Evolutionary conservation across 805 yeast species (phyloP).

Genomic region (Candida palmyrensis): DNA sequence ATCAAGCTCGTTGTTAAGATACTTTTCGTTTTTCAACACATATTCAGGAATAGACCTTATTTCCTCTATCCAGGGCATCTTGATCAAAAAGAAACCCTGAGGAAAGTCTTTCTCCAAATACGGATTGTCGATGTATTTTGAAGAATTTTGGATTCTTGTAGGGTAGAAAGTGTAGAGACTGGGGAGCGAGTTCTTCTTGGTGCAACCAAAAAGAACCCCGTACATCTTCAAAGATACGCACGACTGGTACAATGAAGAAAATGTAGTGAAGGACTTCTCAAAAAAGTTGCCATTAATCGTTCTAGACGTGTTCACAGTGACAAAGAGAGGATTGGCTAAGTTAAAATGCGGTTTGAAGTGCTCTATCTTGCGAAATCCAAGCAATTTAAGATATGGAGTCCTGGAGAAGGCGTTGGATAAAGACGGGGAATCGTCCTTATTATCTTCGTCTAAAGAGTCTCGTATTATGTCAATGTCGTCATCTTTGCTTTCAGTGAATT

Average conservation of each 20-base stretch:
- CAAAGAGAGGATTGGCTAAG: constrained; percentile 50
- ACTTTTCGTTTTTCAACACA: constrained; percentile 14
- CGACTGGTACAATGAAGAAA: constrained; percentile 62
- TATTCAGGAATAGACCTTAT: constrained; percentile 58
- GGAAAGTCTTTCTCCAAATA: constrained; percentile 32
- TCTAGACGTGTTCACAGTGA: constrained; percentile 73
- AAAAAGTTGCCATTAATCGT: constrained; percentile 40
- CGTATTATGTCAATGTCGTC: constrained; percentile 10
- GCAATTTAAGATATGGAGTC: constrained; percentile 52
- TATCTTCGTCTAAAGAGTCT: constrained; percentile 8
- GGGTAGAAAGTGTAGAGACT: constrained; percentile 56
- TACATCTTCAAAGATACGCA: constrained; percentile 47
- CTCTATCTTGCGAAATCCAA: constrained; percentile 57
- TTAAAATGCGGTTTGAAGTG: constrained; percentile 49
- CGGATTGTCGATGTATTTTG: constrained; percentile 5
- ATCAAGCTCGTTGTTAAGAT: constrained; percentile 20
- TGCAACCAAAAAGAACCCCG: constrained; percentile 72
- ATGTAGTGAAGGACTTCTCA: constrained; percentile 60
- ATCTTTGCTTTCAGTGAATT: constrained; percentile 4
- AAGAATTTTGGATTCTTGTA: constrained; percentile 25
- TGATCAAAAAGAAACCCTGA: constrained; percentile 67
- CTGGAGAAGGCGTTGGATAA: constrained; percentile 4
- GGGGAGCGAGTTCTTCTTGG: constrained; percentile 51
- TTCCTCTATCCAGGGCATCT: constrained; percentile 73
- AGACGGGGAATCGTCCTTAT: constrained; percentile 11